A percentile compares a stretch with the other conserved stretches of the same genome.
These are phyloP conservation scores for Neonectria hederae DNA, from an alignment of 2,329 filamentous ascomycete genomes.

Conservation along the genomic window DNA sequence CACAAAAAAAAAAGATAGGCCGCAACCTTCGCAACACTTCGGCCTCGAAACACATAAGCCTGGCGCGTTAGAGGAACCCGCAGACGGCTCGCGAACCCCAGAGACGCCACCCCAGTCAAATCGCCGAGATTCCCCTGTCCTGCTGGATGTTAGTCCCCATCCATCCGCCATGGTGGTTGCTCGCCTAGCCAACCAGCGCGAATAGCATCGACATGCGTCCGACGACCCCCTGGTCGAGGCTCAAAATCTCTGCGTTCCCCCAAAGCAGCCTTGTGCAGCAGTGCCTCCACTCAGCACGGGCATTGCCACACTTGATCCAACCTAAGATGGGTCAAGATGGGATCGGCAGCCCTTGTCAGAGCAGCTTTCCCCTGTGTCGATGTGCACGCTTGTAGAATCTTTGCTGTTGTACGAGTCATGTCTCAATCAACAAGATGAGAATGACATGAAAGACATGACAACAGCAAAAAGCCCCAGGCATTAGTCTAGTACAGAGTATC, in stretches of 20 bases:
- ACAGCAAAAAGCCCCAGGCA: not conserved
- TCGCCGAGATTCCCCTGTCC: conserved; percentile 4
- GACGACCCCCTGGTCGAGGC: conserved; percentile 5
- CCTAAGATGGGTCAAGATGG: not conserved
- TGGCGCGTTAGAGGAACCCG: conserved; percentile 4
- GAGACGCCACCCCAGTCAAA: conserved; percentile 1
- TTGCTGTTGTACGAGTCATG: not conserved
- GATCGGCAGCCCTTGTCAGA: too few species aligned
- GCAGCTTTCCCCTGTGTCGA: not conserved
- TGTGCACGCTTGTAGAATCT: not conserved
- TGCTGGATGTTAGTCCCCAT: not conserved
- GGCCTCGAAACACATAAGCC: not conserved
- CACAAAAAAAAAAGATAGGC: not conserved
- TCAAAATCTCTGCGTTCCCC: conserved; percentile 17
- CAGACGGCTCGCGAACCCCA: conserved; percentile 9
- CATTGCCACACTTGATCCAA: not conserved
- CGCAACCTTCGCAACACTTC: not conserved
- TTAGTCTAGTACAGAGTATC: not conserved
- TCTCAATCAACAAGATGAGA: not conserved
- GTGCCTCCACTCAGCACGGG: not conserved
- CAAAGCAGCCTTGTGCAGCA: conserved; percentile 14
- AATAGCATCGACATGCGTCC: conserved; percentile 4
- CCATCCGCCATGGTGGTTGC: not conserved
- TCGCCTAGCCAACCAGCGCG: conserved; percentile 10
- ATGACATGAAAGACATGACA: not conserved